Evolutionary conservation across 1,139 yeast genomes (phyloP).

Genomic region (Saccharomycopsis hybrid): DNA sequence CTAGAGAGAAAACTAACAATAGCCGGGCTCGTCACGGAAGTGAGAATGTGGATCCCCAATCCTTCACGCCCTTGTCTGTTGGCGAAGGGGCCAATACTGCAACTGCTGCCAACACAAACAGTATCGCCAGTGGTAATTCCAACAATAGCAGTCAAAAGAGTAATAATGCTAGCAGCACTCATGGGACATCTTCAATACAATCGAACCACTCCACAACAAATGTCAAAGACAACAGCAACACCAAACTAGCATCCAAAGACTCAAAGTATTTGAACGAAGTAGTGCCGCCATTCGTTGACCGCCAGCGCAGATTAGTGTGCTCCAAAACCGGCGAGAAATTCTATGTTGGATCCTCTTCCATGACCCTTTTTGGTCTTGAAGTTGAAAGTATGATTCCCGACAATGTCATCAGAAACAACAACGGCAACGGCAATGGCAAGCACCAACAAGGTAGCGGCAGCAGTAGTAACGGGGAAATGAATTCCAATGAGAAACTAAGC

Average conservation of each 20-base stretch:
- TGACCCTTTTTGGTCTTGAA: conserved; percentile 74
- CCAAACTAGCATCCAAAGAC: not conserved
- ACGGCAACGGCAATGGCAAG: not conserved
- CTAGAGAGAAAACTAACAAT: conserved; percentile 32
- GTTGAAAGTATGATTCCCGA: conserved; percentile 47
- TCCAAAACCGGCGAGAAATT: conserved; percentile 69
- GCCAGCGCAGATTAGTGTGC: conserved; percentile 62
- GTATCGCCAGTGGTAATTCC: not conserved
- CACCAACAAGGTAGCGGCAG: not conserved
- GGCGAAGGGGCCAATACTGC: not conserved
- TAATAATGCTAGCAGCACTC: not conserved
- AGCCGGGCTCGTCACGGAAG: not conserved
- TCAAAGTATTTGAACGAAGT: conserved; percentile 34
- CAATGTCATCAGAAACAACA: conserved; percentile 1
- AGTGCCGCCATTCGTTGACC: conserved; percentile 61
- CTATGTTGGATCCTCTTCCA: conserved; percentile 74
- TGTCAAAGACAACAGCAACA: not conserved
- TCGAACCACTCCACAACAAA: not conserved
- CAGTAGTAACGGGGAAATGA: conserved; percentile 15
- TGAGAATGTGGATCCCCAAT: not conserved
- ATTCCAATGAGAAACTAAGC: conserved; percentile 17
- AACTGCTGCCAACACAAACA: not conserved
- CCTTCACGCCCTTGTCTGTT: conserved; percentile 7
- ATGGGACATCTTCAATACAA: not conserved
- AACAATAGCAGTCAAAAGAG: conserved; percentile 1